phyloP scores from a whole-genome alignment of 345 rosid genomes.

The Salix dunnii region DNA sequence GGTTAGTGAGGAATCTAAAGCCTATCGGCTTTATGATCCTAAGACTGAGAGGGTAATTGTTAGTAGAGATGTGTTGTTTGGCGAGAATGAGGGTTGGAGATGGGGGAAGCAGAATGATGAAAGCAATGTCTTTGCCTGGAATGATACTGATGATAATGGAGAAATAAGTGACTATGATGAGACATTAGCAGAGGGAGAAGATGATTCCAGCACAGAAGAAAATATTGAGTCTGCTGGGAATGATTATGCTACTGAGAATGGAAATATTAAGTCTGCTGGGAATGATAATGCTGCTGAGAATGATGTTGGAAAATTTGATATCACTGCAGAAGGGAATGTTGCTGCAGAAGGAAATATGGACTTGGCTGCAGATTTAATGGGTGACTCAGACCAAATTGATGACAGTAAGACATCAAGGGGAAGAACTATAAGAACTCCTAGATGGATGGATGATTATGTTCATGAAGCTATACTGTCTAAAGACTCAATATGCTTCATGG shows the following conservation, averaged over 20 bases:
- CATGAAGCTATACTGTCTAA: too few species aligned
- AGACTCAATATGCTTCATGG: too few species aligned
- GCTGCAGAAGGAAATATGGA: too few species aligned
- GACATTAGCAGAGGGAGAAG: too few species aligned
- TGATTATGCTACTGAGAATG: too few species aligned
- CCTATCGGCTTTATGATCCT: not conserved
- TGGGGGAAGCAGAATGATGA: not conserved
- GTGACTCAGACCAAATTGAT: too few species aligned
- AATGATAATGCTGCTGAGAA: too few species aligned
- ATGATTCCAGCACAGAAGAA: rapidly evolving
- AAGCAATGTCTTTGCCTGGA: not conserved
- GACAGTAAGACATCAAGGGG: not conserved
- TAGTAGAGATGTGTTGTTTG: not conserved
- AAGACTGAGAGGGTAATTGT: not conserved
- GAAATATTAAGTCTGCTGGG: too few species aligned
- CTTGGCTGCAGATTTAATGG: too few species aligned
- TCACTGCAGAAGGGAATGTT: too few species aligned
- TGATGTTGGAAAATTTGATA: too few species aligned
- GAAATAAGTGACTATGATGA: not conserved
- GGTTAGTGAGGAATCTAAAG: not conserved
- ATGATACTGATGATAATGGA: not conserved
- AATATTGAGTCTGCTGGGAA: too few species aligned
- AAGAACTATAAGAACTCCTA: not conserved
- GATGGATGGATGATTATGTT: not conserved
- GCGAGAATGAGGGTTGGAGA: not conserved